phyloP scores from a whole-genome alignment of 116 monocot species.

The Dioscorea cayenensis region DNA sequence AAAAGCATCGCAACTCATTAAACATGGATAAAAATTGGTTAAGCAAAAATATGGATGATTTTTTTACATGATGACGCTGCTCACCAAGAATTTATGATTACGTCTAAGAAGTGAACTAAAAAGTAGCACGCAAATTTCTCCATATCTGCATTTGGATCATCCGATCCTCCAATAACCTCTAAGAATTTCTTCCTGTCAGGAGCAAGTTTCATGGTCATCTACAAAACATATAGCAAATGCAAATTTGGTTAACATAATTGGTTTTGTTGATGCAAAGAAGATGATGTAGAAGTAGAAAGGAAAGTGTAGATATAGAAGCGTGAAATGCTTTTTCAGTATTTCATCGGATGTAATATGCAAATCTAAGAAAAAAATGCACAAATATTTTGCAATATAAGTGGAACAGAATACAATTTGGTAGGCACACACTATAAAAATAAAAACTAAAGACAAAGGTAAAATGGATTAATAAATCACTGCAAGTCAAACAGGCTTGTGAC shows the following conservation, averaged over 20 bases:
- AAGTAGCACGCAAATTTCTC: conserved; percentile 64
- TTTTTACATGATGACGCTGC: background rate
- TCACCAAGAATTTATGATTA: conserved; percentile 86
- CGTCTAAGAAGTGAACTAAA: conserved; percentile 69
- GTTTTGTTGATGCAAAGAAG: background rate
- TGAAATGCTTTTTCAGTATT: too few species aligned
- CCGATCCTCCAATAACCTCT: conserved; percentile 70
- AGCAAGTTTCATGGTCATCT: conserved; percentile 93
- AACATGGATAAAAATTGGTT: background rate
- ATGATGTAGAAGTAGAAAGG: background rate
- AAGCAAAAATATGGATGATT: background rate
- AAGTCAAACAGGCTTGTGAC: too few species aligned
- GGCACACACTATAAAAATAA: too few species aligned
- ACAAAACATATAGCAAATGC: background rate
- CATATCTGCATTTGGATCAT: conserved; percentile 67
- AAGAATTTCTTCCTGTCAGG: conserved; percentile 99
- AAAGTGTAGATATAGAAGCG: too few species aligned
- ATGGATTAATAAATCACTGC: too few species aligned
- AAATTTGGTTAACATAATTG: background rate
- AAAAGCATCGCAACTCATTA: background rate
- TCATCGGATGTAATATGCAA: too few species aligned
- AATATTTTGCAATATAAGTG: too few species aligned
- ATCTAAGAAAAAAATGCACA: too few species aligned
- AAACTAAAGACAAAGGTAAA: too few species aligned
- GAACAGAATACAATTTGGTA: too few species aligned